Evolutionary conservation across 495 filamentous ascomycete genomes (phyloP).

Genomic region (Halenospora varia): DNA sequence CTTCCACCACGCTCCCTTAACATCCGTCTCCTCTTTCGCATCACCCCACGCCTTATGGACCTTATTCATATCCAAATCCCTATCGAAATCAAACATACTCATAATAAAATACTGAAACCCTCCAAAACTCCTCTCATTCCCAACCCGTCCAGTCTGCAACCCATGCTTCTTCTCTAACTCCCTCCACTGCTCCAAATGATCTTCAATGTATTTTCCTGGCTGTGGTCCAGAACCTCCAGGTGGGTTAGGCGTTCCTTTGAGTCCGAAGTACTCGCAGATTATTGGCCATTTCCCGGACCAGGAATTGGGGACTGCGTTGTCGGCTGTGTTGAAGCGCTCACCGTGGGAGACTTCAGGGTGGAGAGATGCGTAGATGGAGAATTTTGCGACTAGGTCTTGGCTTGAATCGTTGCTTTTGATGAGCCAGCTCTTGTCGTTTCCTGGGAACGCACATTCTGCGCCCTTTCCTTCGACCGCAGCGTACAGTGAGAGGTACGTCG

Average conservation of each 20-base stretch:
- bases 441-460: conserved; percentile 34
- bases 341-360: conserved; percentile 15
- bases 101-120: conserved; percentile 34
- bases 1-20: conserved; percentile 31
- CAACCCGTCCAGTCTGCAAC: conserved; percentile 31
- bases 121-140: conserved; percentile 25
- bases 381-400: conserved; percentile 39
- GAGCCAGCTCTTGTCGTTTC: conserved; percentile 26
- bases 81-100: conserved; percentile 36
- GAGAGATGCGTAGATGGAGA: conserved; percentile 35
- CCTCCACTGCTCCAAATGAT: conserved; percentile 31
- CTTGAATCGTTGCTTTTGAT: conserved; percentile 32
- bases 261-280: conserved; percentile 36
- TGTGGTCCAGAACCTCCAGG: conserved; percentile 27
- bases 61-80: conserved; percentile 34
- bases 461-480: conserved; percentile 33
- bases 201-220: conserved; percentile 30
- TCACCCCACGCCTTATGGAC: conserved; percentile 25
- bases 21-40: conserved; percentile 28
- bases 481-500: conserved; percentile 36
- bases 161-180: conserved; percentile 31
- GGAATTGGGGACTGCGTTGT: conserved; percentile 6
- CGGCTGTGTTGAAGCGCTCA: conserved; percentile 16
- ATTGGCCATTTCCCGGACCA: conserved; percentile 30
- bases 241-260: conserved; percentile 27